Evolutionary conservation across 768 basidiomycete species (phyloP), one percentile per base, ranked within the genome.

Genomic region (Psilocybe sp.): DNA sequence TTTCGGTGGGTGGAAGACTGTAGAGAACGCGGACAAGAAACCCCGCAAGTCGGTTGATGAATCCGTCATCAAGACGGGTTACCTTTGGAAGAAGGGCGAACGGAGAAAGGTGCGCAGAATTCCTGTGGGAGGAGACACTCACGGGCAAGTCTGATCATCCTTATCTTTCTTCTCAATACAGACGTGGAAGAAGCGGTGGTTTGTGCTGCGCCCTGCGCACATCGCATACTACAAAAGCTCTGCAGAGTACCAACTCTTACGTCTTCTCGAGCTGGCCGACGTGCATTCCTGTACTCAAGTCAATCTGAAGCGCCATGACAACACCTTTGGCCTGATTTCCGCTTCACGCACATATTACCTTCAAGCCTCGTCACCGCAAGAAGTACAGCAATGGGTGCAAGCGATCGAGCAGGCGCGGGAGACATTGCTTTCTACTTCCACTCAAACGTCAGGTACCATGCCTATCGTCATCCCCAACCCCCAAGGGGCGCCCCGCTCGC

Each of bases 151-250:
- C 15, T 47, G 12, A 47, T 41, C 42, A 34, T 49, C 46, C 18
- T 48, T 45, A 42, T 28, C 38, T 52, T 33, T 28, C 36, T 19
- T 8, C 41, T 23, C 20, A 13, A 38, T 46, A n/a, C 62, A 96
- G 94, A 93, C 89, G 1, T 99, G 97, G 97, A 98, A 98, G 79
- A 95, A 94, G 70, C 82, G 95, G 16, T 98, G 96, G 96, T 98
- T 98, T 60, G 97, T 99, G 1, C 72, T 99, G 51, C 82, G 96
- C 14, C 82, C 92, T 0, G 89, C 88, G 2, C 92, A 97, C 67
- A 73, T 99, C 44, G 93, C 93, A 3, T 98, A 96, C 69, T 98
- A 98, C 82, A 98, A 98, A 75, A 92, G 82, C 42, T 85, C 89
- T 31, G 89, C 90, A 49, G 96, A 99, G 69, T 98, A 98, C 72